Conservation (phyloP, 352 stramenopile species). For the Pythium dissotocum region DNA sequence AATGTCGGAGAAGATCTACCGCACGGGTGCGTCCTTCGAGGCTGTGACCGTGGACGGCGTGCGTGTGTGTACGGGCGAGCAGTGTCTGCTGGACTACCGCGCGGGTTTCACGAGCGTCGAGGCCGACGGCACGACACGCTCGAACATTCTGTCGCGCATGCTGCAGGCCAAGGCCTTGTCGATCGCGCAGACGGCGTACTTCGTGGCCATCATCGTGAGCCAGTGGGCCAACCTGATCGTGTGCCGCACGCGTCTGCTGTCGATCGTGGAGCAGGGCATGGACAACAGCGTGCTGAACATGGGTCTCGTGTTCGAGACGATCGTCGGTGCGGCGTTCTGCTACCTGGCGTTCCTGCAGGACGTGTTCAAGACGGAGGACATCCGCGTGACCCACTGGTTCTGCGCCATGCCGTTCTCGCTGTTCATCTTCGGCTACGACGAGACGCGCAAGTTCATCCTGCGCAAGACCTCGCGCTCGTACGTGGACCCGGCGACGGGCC, state of each 20-base stretch:
- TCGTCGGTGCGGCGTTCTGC: conserved; percentile 70
- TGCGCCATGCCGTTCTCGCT: conserved; percentile 81
- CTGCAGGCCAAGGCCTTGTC: conserved; percentile 67
- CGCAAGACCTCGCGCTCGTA: conserved; percentile 61
- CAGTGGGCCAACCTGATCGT: conserved; percentile 88
- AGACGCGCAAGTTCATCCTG: conserved; percentile 87
- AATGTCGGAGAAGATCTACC: not conserved
- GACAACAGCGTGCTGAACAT: conserved; percentile 88
- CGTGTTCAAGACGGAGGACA: conserved; percentile 71
- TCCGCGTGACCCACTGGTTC: conserved; percentile 85
- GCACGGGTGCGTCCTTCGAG: not conserved
- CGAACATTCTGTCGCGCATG: conserved; percentile 83
- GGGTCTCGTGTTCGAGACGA: conserved; percentile 84
- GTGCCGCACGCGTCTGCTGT: conserved; percentile 87
- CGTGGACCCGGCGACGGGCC: conserved; percentile 51
- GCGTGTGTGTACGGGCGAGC: conserved; percentile 31
- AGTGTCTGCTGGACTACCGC: conserved; percentile 29
- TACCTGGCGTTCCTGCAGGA: conserved; percentile 73
- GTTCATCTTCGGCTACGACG: conserved; percentile 85
- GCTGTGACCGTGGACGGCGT: conserved; percentile 19
- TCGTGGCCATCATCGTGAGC: conserved; percentile 74
- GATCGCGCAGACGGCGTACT: conserved; percentile 81
- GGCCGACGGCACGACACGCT: conserved; percentile 19
- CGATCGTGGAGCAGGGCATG: conserved; percentile 85
- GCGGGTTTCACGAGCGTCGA: conserved; percentile 42